phyloP scores from a whole-genome alignment of 495 filamentous ascomycete genomes.

The Penicillium alfredii region DNA sequence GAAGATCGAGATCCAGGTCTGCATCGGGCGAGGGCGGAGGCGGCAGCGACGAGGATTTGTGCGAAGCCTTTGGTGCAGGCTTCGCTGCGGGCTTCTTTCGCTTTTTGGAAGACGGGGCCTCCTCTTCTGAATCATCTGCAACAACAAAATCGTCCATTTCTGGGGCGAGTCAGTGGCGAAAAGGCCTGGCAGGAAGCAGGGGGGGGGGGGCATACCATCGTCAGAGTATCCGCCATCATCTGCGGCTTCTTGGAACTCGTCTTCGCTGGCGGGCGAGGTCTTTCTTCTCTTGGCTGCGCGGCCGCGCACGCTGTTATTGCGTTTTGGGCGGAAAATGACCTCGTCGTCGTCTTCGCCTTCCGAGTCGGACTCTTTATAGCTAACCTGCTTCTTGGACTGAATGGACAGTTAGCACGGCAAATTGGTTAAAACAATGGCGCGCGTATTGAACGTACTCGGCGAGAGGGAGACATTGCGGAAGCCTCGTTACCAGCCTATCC shows the following conservation, averaged over 20 bases:
- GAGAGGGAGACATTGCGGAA: constrained; percentile 37
- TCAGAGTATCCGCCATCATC: constrained; percentile 49
- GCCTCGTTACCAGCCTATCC: too few relatives aligned
- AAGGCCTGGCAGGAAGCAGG: neutral
- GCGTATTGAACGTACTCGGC: constrained; percentile 30
- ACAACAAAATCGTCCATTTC: constrained; percentile 85
- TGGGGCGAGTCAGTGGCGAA: constrained; percentile 25
- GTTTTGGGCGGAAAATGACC: constrained; percentile 39
- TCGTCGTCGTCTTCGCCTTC: constrained; percentile 54
- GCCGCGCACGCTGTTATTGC: constrained; percentile 27
- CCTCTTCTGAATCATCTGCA: constrained; percentile 73
- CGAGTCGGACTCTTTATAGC: constrained; percentile 44
- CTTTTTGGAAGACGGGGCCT: constrained; percentile 60
- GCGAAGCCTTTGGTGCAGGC: constrained; percentile 47
- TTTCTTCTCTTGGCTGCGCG: constrained; percentile 48
- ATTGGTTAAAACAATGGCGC: neutral
- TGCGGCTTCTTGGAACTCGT: constrained; percentile 60
- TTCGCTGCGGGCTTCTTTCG: constrained; percentile 58
- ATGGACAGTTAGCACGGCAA: constrained; percentile 4
- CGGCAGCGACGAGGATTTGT: constrained; percentile 51
- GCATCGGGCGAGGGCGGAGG: constrained; percentile 44
- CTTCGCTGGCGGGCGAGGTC: constrained; percentile 50
- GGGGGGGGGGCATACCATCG: constrained; percentile 45
- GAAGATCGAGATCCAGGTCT: constrained; percentile 45
- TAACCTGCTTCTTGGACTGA: constrained; percentile 44